Evolutionary conservation across 495 filamentous ascomycete species (phyloP).

Genomic region (Oidiodendron maius): DNA sequence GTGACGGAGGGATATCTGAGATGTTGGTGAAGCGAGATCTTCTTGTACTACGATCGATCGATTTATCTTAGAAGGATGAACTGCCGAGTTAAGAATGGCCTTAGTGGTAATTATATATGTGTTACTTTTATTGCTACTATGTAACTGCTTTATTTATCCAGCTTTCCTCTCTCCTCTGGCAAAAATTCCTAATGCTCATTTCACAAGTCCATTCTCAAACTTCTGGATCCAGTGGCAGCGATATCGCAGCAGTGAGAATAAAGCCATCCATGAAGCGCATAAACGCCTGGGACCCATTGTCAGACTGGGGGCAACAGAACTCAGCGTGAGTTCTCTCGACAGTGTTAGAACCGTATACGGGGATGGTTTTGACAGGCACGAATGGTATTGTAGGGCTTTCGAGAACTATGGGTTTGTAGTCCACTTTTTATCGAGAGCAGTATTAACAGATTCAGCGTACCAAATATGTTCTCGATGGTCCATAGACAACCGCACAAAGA

Average conservation of each 20-base stretch:
- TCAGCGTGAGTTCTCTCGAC: constrained; percentile 59
- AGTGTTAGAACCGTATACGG: constrained; percentile 62
- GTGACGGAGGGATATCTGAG: too few species aligned
- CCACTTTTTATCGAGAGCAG: neutral
- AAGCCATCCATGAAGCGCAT: constrained; percentile 49
- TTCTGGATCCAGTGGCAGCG: constrained; percentile 43
- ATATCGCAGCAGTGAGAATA: neutral
- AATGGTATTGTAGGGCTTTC: constrained; percentile 62
- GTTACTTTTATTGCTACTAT: too few species aligned
- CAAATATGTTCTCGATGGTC: constrained; percentile 37
- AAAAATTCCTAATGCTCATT: constrained; percentile 60
- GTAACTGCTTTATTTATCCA: constrained; percentile 62
- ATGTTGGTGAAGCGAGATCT: too few species aligned
- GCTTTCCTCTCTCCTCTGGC: constrained; percentile 57
- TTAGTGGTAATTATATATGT: too few species aligned
- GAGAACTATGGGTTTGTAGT: constrained; percentile 47
- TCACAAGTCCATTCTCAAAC: constrained; percentile 48
- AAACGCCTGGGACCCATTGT: constrained; percentile 48
- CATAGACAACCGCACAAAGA: constrained; percentile 45
- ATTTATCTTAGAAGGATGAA: too few species aligned
- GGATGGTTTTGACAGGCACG: constrained; percentile 67
- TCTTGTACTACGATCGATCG: too few species aligned
- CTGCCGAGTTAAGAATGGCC: too few species aligned
- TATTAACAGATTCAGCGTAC: constrained; percentile 33
- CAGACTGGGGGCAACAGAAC: constrained; percentile 52